phyloP scores from a whole-genome alignment of 106 monocot genomes.

The Ottelia alismoides region DNA sequence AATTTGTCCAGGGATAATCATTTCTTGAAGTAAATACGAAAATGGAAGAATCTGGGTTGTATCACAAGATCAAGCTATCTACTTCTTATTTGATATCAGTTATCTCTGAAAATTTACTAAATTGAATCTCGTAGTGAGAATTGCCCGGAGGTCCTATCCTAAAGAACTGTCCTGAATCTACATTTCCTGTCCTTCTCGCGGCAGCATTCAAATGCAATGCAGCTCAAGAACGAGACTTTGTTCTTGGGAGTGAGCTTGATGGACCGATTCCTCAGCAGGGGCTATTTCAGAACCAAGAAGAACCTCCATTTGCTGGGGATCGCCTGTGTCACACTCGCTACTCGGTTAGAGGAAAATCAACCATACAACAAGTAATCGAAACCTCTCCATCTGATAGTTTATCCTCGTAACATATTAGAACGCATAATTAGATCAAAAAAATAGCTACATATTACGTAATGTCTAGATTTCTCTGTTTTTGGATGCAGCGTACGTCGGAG shows the following conservation, averaged over 20 bases:
- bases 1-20: too few species aligned
- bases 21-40: too few species aligned
- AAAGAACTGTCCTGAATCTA: neutral
- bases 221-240: slow-evolving; percentile 52
- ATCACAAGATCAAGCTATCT: too few species aligned
- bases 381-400: neutral
- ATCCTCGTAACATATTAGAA: too few species aligned
- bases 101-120: too few species aligned
- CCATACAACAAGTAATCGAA: slow-evolving; percentile 59
- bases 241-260: slow-evolving; percentile 64
- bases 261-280: slow-evolving; percentile 55
- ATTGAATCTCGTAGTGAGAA: neutral
- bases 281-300: slow-evolving; percentile 39
- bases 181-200: neutral
- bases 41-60: too few species aligned
- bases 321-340: slow-evolving; percentile 58
- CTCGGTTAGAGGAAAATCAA: too few species aligned
- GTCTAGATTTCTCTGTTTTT: too few species aligned
- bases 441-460: too few species aligned
- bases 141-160: too few species aligned
- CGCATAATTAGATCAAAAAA: neutral
- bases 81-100: too few species aligned
- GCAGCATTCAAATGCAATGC: slow-evolving; percentile 42
- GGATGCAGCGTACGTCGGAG: slow-evolving; percentile 44
- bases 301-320: slow-evolving; percentile 65